phyloP scores from a whole-genome alignment of 164 flowering plant species.

The Houttuynia cordata region DNA sequence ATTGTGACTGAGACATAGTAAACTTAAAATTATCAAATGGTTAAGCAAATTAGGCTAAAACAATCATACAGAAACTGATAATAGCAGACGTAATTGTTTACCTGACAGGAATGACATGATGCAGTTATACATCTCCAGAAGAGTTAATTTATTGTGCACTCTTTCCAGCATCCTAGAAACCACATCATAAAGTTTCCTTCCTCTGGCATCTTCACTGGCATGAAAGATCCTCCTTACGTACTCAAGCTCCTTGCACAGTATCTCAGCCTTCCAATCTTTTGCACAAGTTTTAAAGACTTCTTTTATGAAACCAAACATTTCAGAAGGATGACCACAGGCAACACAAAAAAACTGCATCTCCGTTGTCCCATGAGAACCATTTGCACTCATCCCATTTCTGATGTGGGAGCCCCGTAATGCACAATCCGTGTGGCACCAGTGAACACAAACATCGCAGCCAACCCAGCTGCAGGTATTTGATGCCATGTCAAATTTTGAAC shows the following conservation, averaged over 20 bases:
- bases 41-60: no score
- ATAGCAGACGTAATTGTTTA: constrained; percentile 10
- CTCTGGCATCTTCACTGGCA: constrained; percentile 63
- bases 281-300: constrained; percentile 85
- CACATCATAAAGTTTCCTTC: constrained; percentile 45
- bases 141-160: constrained; percentile 38
- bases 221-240: constrained; percentile 73
- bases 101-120: constrained; percentile 55
- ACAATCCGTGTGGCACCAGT: constrained; percentile 97
- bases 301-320: constrained; percentile 95
- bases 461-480: constrained; percentile 97
- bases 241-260: constrained; percentile 66
- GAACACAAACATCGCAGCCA: constrained; percentile 94
- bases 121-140: constrained; percentile 40
- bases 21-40: background rate
- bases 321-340: constrained; percentile 92
- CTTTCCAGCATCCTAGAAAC: constrained; percentile 45
- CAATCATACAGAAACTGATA: background rate
- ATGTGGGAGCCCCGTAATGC: constrained; percentile 54
- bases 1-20: background rate
- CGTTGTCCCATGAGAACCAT: constrained; percentile 37
- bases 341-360: constrained; percentile 93
- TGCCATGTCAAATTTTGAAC: constrained; percentile 85
- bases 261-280: constrained; percentile 70
- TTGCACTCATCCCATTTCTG: constrained; percentile 60